Evolutionary conservation across 2,329 filamentous ascomycete genomes (phyloP).

Genomic region (Lachnellula subtilissima): DNA sequence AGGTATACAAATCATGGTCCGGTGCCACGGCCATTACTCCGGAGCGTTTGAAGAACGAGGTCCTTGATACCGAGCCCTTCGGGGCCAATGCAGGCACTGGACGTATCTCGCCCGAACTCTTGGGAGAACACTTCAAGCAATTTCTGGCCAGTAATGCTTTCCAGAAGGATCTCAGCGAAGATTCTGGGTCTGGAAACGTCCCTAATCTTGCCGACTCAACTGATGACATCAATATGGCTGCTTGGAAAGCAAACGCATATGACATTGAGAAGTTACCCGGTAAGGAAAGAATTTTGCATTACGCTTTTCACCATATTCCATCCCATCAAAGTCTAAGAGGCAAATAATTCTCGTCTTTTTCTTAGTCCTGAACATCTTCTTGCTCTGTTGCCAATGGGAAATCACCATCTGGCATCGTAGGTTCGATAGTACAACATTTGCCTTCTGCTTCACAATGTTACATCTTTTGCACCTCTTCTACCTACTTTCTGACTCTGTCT

Average conservation of each 20-base stretch:
- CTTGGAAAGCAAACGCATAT: constrained; percentile 39
- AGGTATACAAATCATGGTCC: constrained; percentile 59
- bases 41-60: constrained; percentile 36
- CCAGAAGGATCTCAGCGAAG: not conserved
- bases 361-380: too few species aligned
- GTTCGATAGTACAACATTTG: not conserved
- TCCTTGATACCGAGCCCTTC: not conserved
- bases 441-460: constrained; percentile 8
- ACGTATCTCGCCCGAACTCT: not conserved
- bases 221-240: not conserved
- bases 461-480: not conserved
- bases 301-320: not conserved
- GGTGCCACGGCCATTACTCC: constrained; percentile 32
- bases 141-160: not conserved
- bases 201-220: not conserved
- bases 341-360: too few species aligned
- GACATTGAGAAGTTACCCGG: constrained; percentile 65
- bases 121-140: not conserved
- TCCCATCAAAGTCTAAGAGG: too few species aligned
- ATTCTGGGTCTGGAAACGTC: too few species aligned
- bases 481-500: constrained; percentile 16
- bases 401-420: too few species aligned
- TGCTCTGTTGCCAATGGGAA: too few species aligned
- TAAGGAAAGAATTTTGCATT: constrained; percentile 29
- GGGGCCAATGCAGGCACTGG: not conserved